These are phyloP conservation scores for Ensete ventricosum DNA, from an alignment of 176 grass and related monocot species.

Conservation along the genomic window DNA sequence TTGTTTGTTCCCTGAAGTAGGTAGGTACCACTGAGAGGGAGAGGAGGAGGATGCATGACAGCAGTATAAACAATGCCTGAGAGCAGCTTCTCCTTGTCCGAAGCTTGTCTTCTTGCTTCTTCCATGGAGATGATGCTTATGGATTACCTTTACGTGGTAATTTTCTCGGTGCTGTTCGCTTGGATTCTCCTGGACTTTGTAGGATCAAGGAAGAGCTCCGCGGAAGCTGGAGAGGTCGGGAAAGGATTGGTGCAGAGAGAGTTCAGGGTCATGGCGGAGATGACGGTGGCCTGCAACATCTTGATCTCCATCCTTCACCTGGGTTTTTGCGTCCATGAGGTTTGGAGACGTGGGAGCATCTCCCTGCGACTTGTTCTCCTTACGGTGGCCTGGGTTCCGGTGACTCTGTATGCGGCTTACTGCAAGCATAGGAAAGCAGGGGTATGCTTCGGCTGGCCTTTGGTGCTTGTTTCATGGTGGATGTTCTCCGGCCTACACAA, in stretches of 20 bases:
- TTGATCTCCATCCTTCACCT: constrained; percentile 22
- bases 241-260: constrained; percentile 3
- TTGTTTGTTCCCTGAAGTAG: too few relatives aligned
- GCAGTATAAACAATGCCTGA: too few relatives aligned
- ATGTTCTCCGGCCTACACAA: constrained; percentile 36
- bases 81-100: background rate
- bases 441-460: constrained; percentile 23
- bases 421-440: constrained; percentile 25
- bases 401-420: constrained; percentile 30
- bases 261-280: background rate
- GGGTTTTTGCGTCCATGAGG: constrained; percentile 17
- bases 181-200: constrained; percentile 27
- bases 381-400: constrained; percentile 43
- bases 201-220: constrained; percentile 11
- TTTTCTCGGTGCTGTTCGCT: constrained; percentile 26
- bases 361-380: constrained; percentile 21
- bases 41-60: too few relatives aligned
- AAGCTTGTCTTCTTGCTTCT: background rate
- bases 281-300: constrained; percentile 26
- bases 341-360: constrained; percentile 21
- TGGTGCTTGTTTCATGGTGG: constrained; percentile 60
- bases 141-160: constrained; percentile 27
- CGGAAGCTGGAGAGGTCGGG: background rate
- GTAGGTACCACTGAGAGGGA: too few relatives aligned
- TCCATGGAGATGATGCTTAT: background rate